Conservation (phyloP, 1,284 basidiomycete species). For the Prillingera fragicola region DNA sequence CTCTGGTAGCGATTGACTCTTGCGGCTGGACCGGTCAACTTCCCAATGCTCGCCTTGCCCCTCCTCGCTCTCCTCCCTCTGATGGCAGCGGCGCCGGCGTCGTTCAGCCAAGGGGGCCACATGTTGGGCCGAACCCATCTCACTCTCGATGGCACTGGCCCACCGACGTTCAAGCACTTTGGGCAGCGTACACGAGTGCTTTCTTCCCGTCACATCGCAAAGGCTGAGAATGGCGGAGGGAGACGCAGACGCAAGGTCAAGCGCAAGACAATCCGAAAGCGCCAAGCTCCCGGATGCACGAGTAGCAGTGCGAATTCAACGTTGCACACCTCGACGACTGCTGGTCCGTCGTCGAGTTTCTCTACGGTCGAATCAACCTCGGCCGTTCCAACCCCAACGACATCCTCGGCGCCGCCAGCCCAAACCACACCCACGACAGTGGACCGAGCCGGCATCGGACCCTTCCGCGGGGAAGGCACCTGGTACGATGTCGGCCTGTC, state of each 20-base stretch:
- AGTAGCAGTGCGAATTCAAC: neutral
- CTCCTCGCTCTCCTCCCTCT: conserved; percentile 19
- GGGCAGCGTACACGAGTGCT: too few species aligned
- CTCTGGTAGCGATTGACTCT: neutral
- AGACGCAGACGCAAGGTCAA: too few species aligned
- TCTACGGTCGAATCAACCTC: neutral
- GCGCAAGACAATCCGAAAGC: too few species aligned
- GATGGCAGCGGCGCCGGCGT: conserved; percentile 2
- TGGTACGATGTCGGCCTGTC: conserved; percentile 37
- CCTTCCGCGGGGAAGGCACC: conserved; percentile 40
- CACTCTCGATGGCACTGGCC: too few species aligned
- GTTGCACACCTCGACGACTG: conserved; percentile 1
- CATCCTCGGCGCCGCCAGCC: neutral
- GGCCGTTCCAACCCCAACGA: conserved; percentile 1
- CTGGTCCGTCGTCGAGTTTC: neutral
- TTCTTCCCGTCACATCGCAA: too few species aligned
- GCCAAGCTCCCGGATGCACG: too few species aligned
- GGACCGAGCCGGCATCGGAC: conserved; percentile 36
- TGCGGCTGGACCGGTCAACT: neutral
- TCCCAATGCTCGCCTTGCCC: conserved; percentile 4
- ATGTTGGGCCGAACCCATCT: too few species aligned
- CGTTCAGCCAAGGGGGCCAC: too few species aligned
- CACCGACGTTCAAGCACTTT: too few species aligned
- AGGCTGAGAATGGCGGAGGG: too few species aligned
- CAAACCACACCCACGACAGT: conserved; percentile 16